Conservation (phyloP, 176 grass and related monocot genomes). For the Phyllostachys edulis region DNA sequence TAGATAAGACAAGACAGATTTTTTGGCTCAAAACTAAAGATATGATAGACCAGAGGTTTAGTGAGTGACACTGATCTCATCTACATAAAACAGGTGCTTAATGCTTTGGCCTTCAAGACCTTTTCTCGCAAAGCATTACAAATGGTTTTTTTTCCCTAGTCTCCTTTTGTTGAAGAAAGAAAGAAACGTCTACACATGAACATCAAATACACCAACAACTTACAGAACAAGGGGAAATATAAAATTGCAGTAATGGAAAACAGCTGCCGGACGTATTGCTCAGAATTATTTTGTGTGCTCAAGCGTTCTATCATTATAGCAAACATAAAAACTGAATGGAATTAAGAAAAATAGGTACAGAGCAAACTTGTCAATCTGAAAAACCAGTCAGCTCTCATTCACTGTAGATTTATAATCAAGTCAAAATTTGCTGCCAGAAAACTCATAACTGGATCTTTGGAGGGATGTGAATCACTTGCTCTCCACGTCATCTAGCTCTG, state of each 20-base stretch:
- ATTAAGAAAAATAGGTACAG: constrained; percentile 27
- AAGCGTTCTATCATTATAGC: background rate
- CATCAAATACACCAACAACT: background rate
- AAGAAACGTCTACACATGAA: background rate
- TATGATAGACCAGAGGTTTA: background rate
- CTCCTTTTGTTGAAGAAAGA: background rate
- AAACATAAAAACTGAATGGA: constrained; percentile 6
- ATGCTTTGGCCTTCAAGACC: background rate
- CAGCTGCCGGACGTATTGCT: constrained; percentile 13
- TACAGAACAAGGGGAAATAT: background rate
- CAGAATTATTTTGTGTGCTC: constrained; percentile 33
- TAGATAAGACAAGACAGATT: background rate
- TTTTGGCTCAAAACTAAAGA: background rate
- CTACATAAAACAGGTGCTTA: background rate
- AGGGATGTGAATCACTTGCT: constrained; percentile 42
- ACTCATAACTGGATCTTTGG: background rate
- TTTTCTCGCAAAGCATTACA: background rate
- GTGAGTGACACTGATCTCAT: background rate
- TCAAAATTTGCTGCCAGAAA: background rate
- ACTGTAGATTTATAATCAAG: background rate
- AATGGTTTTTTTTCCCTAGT: background rate
- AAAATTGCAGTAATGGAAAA: background rate
- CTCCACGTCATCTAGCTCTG: constrained; percentile 53
- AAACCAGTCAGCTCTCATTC: constrained; percentile 13
- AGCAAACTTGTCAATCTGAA: constrained; percentile 4